A percentile compares a stretch with the other conserved stretches of the same genome.
Evolutionary conservation across 192 early-diverging fungal genomes (phyloP).

Genomic region (Dimargaris verticillata): DNA sequence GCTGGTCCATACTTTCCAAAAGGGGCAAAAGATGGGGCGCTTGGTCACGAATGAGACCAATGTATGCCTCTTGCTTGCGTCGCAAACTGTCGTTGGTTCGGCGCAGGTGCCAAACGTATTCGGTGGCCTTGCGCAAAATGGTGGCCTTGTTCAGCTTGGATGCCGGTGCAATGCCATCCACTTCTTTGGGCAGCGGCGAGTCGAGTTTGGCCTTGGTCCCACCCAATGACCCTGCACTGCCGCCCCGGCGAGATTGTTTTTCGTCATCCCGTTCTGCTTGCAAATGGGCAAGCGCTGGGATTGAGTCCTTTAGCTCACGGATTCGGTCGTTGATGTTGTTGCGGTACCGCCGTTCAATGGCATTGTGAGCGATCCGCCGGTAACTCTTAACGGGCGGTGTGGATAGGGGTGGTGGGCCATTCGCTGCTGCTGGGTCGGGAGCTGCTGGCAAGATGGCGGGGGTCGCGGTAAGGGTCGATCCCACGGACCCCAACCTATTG

Average conservation of each 20-base stretch:
- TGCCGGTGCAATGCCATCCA: conserved; percentile 72
- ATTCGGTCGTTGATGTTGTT: conserved; percentile 97
- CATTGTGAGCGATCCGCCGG: conserved; percentile 89
- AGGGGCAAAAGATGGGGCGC: neutral
- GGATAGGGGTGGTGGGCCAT: neutral
- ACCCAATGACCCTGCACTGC: conserved; percentile 14
- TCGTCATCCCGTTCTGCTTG: conserved; percentile 30
- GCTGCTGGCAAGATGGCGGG: neutral
- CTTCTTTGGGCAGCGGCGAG: conserved; percentile 15
- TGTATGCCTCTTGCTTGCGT: conserved; percentile 14
- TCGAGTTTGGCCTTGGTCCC: neutral
- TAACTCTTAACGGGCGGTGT: conserved; percentile 26
- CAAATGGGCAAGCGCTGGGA: conserved; percentile 57
- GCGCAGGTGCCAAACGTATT: conserved; percentile 60
- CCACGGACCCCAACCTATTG: neutral
- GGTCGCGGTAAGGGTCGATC: neutral
- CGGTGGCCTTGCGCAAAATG: conserved; percentile 75
- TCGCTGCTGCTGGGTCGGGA: neutral
- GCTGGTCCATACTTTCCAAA: neutral
- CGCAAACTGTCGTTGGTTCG: conserved; percentile 21
- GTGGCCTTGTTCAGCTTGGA: conserved; percentile 90
- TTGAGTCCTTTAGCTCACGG: conserved; percentile 62
- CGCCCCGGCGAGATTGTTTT: conserved; percentile 20
- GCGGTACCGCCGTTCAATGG: conserved; percentile 83
- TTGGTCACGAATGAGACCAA: neutral